Percentiles rank a stretch among this genome's conserved stretches.
phyloP scores from a whole-genome alignment of 768 basidiomycete genomes.

The Suillus tomentosus region DNA sequence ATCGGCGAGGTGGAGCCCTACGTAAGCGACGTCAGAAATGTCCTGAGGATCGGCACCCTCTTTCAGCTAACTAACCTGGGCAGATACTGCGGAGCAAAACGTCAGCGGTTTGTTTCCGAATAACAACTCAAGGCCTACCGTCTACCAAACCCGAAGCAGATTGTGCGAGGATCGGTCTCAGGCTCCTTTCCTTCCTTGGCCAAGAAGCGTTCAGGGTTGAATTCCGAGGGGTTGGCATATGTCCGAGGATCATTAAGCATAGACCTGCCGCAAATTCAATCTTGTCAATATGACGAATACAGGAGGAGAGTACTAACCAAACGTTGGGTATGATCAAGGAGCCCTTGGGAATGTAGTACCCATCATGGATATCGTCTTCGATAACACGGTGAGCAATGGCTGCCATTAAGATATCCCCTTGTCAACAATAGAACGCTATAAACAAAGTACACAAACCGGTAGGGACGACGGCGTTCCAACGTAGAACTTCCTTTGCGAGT shows the following conservation, averaged over 20 bases:
- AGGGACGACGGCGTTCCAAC: constrained; percentile 45
- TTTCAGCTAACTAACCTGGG: constrained; percentile 24
- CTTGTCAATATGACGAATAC: constrained; percentile 2
- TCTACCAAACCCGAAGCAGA: constrained; percentile 74
- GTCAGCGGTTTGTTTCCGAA: constrained; percentile 13
- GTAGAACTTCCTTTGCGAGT: constrained; percentile 56
- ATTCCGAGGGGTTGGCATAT: constrained; percentile 55
- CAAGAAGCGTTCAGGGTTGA: constrained; percentile 64
- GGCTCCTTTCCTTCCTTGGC: constrained; percentile 35
- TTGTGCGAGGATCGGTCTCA: constrained; percentile 57
- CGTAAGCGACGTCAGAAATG: constrained; percentile 11
- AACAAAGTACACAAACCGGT: constrained; percentile 40
- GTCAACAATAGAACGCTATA: constrained; percentile 37
- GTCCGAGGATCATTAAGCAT: constrained; percentile 37
- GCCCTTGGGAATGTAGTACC: constrained; percentile 60
- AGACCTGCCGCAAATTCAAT: constrained; percentile 20
- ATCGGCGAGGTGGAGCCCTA: constrained; percentile 48
- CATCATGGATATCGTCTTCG: constrained; percentile 62
- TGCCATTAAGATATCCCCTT: constrained; percentile 15
- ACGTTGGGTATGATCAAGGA: constrained; percentile 28
- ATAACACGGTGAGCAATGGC: constrained; percentile 51
- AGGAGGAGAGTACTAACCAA: constrained; percentile 18
- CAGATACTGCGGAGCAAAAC: constrained; percentile 23
- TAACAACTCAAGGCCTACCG: constrained; percentile 37
- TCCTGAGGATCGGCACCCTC: constrained; percentile 17